phyloP scores from a whole-genome alignment of 768 basidiomycete species.

The Trametes meyenii region DNA sequence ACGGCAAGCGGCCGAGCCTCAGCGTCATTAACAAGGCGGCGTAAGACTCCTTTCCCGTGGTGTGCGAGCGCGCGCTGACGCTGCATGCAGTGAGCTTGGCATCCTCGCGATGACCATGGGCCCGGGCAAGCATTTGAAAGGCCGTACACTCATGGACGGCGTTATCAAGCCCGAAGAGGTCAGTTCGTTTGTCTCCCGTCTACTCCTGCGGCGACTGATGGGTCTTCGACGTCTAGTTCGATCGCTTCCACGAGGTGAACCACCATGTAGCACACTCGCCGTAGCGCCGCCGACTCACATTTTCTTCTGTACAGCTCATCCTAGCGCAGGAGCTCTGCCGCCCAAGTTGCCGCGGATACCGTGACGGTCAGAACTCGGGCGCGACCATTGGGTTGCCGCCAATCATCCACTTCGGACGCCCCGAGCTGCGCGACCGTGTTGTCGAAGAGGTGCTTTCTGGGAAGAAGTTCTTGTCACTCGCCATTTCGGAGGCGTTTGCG shows the following conservation, averaged over 20 bases:
- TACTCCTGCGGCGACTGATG: background rate
- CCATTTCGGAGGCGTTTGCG: constrained; percentile 88
- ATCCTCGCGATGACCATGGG: constrained; percentile 92
- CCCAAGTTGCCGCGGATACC: constrained; percentile 75
- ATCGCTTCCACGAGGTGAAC: constrained; percentile 82
- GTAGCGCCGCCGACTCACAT: background rate
- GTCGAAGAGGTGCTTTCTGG: constrained; percentile 69
- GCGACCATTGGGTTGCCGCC: constrained; percentile 86
- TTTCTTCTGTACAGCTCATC: constrained; percentile 52
- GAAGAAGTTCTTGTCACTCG: constrained; percentile 84
- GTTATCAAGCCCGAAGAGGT: constrained; percentile 78
- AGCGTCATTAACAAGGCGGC: constrained; percentile 82
- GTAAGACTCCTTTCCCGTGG: constrained; percentile 38
- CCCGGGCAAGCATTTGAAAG: constrained; percentile 86
- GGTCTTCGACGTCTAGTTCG: constrained; percentile 49
- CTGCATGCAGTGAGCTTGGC: constrained; percentile 56
- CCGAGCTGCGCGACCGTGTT: constrained; percentile 57
- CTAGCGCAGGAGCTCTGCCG: constrained; percentile 78
- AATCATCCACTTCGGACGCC: constrained; percentile 78
- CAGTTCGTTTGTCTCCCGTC: constrained; percentile 19
- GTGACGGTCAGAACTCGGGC: constrained; percentile 76
- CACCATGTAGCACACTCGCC: background rate
- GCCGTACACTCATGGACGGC: constrained; percentile 73
- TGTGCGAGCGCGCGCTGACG: background rate
- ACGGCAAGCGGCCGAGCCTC: constrained; percentile 85